Base-by-base conservation (phyloP, 306 rosid genomes). In the Heteromeles arbutifolia region DNA sequence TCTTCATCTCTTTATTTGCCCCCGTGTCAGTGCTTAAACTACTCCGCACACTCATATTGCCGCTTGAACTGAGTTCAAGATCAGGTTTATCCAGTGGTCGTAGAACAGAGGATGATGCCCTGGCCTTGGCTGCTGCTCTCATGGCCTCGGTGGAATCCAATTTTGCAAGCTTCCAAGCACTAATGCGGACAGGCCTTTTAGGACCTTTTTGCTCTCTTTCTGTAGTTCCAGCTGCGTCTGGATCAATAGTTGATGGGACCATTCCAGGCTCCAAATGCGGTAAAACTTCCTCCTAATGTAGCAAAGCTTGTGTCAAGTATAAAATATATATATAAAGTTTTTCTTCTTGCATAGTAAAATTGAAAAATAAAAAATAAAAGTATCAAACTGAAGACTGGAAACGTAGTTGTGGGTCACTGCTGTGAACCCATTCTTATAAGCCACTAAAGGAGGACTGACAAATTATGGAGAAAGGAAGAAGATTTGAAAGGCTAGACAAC, bases 221-320 rank as follows among this genome's bases (percentile, higher is more conserved):
- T 57, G 88, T 83, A 25, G 74, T 78, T 72, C 92, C 98, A 66
- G 92, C 80, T 43, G 97, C 97, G 79, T 95, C 98, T 37, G 98
- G 98, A 84, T 95, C 98, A 59, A 95, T 84, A 41, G 98, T 95
- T 43, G 98, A 95, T 15, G 97, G 98, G 44, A 90, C 80, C 98
- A 90, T 95, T 84, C 98, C 96, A 24, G 98, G 98, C 84, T 95
- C 98, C 90, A 95, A 86, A 84, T 95, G 98, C 78, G 98, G 98
- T 72, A 95, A 82, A 71, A 92, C 98, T 90, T 95, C 97, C 65
- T 95, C 97, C 98, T 95, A 81, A 83, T 26, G 63, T 69, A 79
- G 48, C 69, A 79, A 78, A 45, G 69, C 76, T 79, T 56, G 66
- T 78, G 77, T 67, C 78, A 80, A 48, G 65, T 44, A 57, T 34